phyloP scores from a whole-genome alignment of 2,329 filamentous ascomycete species.

The Penicillium frequentans region DNA sequence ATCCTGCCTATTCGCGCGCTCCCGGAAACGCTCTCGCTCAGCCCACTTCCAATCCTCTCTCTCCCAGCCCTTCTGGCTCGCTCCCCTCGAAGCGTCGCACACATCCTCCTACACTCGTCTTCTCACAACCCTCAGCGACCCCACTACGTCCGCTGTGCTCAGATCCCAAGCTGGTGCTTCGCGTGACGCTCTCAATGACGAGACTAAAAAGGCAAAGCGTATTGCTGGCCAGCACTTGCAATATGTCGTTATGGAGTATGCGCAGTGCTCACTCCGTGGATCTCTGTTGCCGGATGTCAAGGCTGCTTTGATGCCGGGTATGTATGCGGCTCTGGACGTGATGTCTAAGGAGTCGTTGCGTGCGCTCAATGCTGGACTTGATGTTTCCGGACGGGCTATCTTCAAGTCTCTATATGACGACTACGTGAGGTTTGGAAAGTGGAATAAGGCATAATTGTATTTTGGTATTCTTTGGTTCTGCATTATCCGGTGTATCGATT shows the following conservation, averaged over 20 bases:
- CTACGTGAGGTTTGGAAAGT: conserved; percentile 49
- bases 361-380: conserved; percentile 53
- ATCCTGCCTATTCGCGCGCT: conserved; percentile 55
- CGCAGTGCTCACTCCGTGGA: conserved; percentile 52
- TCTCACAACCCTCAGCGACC: conserved; percentile 61
- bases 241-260: conserved; percentile 59
- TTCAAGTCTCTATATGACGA: conserved; percentile 56
- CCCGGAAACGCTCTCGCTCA: conserved; percentile 34
- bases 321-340: conserved; percentile 55
- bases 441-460: conserved; percentile 43
- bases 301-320: conserved; percentile 51
- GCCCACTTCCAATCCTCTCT: conserved; percentile 24
- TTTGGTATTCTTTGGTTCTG: not conserved
- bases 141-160: conserved; percentile 57
- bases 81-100: conserved; percentile 42
- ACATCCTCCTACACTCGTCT: conserved; percentile 55
- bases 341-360: conserved; percentile 53
- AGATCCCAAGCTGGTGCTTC: conserved; percentile 34
- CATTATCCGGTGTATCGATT: conserved; percentile 3
- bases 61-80: conserved; percentile 34
- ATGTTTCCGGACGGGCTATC: conserved; percentile 52
- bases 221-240: conserved; percentile 59
- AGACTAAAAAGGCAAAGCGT: conserved; percentile 59
- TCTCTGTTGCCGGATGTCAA: conserved; percentile 54
- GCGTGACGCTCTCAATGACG: conserved; percentile 55